A percentile compares a stretch with the other conserved stretches of the same genome.
phyloP scores from a whole-genome alignment of 441 rosid species.

The Gossypium davidsonii region DNA sequence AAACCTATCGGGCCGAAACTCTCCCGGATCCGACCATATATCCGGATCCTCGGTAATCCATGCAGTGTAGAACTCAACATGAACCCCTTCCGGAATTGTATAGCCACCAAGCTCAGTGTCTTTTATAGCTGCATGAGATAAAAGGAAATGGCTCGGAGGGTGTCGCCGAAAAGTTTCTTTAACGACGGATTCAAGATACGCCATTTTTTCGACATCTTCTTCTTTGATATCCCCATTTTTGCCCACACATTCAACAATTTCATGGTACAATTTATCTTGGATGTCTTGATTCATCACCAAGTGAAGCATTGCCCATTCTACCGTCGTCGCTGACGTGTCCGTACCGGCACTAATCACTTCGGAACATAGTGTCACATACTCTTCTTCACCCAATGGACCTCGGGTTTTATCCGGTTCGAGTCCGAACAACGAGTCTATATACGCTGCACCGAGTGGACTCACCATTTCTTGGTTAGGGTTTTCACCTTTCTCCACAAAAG shows the following conservation, averaged over 20 bases:
- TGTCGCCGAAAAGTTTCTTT: constrained; percentile 86
- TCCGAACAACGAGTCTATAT: constrained; percentile 69
- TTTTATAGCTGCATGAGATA: constrained; percentile 58
- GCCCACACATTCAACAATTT: constrained; percentile 48
- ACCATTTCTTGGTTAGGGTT: constrained; percentile 51
- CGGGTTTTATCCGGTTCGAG: constrained; percentile 34
- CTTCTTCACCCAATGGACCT: constrained; percentile 50
- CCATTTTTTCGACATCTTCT: constrained; percentile 63
- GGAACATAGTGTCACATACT: constrained; percentile 69
- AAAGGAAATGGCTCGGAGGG: constrained; percentile 81
- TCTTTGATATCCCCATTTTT: constrained; percentile 47
- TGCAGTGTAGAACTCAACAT: constrained; percentile 82
- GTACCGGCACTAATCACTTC: constrained; percentile 83
- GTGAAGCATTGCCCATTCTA: constrained; percentile 76
- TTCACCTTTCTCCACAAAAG: constrained; percentile 39
- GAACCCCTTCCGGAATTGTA: constrained; percentile 48
- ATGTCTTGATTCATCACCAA: constrained; percentile 51
- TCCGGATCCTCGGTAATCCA: constrained; percentile 80
- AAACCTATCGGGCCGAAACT: constrained; percentile 73
- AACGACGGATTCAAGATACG: constrained; percentile 55
- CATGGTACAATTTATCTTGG: constrained; percentile 59
- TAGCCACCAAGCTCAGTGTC: constrained; percentile 68
- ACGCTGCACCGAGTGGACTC: constrained; percentile 82
- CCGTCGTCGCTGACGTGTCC: constrained; percentile 71
- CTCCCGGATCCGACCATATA: constrained; percentile 60